Evolutionary conservation across 2,329 filamentous ascomycete species (phyloP), one percentile per base, ranked within the genome.

Genomic region (Cadophora luteo-olivacea): DNA sequence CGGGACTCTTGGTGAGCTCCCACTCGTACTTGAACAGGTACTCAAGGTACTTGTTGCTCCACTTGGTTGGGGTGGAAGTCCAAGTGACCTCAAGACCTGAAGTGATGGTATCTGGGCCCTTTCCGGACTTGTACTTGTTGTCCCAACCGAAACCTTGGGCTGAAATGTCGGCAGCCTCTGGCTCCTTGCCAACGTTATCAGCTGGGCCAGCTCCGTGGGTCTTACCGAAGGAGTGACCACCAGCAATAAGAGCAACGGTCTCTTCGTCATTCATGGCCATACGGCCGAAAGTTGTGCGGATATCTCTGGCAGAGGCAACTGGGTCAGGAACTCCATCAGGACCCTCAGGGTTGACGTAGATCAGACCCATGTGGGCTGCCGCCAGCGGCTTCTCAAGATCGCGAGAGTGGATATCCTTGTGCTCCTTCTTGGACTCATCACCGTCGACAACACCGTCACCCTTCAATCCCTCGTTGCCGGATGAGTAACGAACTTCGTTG

Each of bases 261-360:
- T 94, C 92, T 80, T 92, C 89, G 77, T 94, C 91, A 77, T 92
- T 88, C 92, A 94, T 94, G 70, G 89, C 91, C 91, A 94, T 94
- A 78, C 91, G 91, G 71, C 84, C 84, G 74, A 94, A 94, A 22
- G 92, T 92, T 68, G 84, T 85, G 72, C 91, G 90, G 77, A 94
- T 94, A 75, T 94, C 92, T 67, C 84, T 81, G 52, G 88, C 92
- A 1, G 92, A 85, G 16, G 89, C 89, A 51, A 89, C 79, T 24
- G 91, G 89, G 76, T 94, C 91, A 3, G 91, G 89, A 66, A 86
- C 86, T 69, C 88, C 91, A 73, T 93, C 89, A 33, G 92, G 92
- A 8, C 92, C 91, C 79, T 93, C 90, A 2, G 92, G 91, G 82
- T 94, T 93, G 70, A 93, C 91, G 78, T 94, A 94, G 78, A 94